phyloP scores from a whole-genome alignment of 192 early-diverging fungal genomes.

The Coemansia sp. region DNA sequence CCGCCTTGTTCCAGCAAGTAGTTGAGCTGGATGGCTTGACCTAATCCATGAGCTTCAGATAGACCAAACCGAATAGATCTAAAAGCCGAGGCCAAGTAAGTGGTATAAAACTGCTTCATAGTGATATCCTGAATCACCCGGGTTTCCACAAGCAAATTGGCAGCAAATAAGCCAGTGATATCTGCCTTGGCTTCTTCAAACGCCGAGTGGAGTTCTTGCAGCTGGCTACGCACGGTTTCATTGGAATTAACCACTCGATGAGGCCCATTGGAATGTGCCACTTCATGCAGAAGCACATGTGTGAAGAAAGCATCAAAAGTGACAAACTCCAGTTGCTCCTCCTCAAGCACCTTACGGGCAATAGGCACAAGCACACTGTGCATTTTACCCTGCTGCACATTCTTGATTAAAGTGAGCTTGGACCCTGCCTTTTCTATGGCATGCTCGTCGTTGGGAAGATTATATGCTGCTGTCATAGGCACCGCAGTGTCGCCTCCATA shows the following conservation, averaged over 20 bases:
- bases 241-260: conserved; percentile 53
- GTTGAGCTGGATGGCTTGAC: conserved; percentile 70
- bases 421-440: conserved; percentile 66
- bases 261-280: conserved; percentile 68
- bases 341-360: conserved; percentile 53
- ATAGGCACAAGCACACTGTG: conserved; percentile 62
- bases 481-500: conserved; percentile 69
- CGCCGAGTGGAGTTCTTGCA: conserved; percentile 68
- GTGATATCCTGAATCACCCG: conserved; percentile 60
- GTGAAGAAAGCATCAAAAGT: conserved; percentile 68
- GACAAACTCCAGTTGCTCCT: conserved; percentile 55
- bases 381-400: conserved; percentile 72
- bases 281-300: conserved; percentile 71
- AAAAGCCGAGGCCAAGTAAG: conserved; percentile 71
- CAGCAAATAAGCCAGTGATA: conserved; percentile 65
- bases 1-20: conserved; percentile 67
- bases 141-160: conserved; percentile 58
- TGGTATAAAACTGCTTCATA: conserved; percentile 64
- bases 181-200: conserved; percentile 81
- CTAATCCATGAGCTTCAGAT: conserved; percentile 66
- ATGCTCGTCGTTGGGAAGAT: conserved; percentile 74
- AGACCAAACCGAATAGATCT: conserved; percentile 70
- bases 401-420: conserved; percentile 73
- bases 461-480: conserved; percentile 75
- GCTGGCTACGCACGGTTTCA: conserved; percentile 63